Percentiles rank a stretch among this genome's conserved stretches.
Conservation (phyloP, 805 yeast genomes). For the Suhomyces pyralidae region DNA sequence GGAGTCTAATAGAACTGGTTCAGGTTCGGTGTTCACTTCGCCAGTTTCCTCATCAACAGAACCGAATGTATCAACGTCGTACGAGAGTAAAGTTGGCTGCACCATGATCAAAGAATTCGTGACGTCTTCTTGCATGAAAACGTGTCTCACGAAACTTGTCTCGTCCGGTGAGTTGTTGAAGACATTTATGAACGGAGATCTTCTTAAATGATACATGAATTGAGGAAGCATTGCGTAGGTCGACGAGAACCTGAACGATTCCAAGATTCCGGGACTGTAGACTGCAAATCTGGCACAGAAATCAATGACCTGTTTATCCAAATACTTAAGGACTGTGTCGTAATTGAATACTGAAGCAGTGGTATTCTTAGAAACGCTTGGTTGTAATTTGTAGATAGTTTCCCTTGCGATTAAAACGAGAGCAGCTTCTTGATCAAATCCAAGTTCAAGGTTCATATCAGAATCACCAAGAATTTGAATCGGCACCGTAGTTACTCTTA, state of each 20-base stretch:
- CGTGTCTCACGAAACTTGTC: conserved; percentile 61
- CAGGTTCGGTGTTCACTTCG: conserved; percentile 44
- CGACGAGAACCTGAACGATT: conserved; percentile 49
- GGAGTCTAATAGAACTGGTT: conserved; percentile 63
- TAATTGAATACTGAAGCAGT: conserved; percentile 18
- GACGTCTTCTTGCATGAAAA: conserved; percentile 59
- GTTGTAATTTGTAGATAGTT: conserved; percentile 42
- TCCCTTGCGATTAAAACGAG: conserved; percentile 58
- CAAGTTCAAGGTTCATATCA: conserved; percentile 40
- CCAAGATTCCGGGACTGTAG: conserved; percentile 45
- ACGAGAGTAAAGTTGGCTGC: conserved; percentile 64
- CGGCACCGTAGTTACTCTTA: conserved; percentile 60
- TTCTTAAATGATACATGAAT: conserved; percentile 62
- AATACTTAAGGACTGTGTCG: conserved; percentile 43
- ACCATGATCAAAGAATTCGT: conserved; percentile 62
- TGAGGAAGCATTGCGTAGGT: conserved; percentile 59
- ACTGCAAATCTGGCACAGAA: conserved; percentile 47
- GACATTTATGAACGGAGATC: conserved; percentile 63
- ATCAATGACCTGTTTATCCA: conserved; percentile 47
- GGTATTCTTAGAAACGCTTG: conserved; percentile 11
- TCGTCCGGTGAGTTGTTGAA: conserved; percentile 74
- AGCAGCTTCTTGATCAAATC: conserved; percentile 70
- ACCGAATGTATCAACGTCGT: conserved; percentile 47
- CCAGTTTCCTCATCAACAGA: conserved; percentile 27
- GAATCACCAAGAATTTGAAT: conserved; percentile 41